Evolutionary conservation across 768 basidiomycete species (phyloP), one percentile per base, ranked within the genome.

Genomic region (Trametes gibbosa): DNA sequence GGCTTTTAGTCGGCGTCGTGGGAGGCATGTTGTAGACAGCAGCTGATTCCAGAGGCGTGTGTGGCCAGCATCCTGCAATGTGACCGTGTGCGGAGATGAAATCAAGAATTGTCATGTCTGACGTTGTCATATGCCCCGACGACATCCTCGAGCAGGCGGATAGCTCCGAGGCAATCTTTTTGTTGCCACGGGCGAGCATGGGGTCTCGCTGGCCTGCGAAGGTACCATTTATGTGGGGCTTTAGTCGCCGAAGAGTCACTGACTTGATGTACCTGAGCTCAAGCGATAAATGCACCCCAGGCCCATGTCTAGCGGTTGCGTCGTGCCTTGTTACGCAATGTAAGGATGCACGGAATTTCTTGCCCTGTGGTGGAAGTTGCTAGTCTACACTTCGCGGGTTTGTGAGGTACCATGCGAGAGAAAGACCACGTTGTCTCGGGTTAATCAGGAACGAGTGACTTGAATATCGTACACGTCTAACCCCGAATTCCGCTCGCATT

Each of bases 1-100:
- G 81, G 66, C 71, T 79, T 0, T 77, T 91, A 57, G 84, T 86
- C 40, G 76, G 79, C 63, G 69, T 88, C 25, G 81, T 90, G 24
- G 84, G 83, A 55, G 85, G 85, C 21, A 89, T 89, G 86, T 72
- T 91, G 42, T 90, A 64, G 40, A 21, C 19, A 27, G 27, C 45
- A 1, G 46, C n/a, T 4, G 13, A 13, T 23, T 34, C 39, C 19
- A 41, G 54, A 37, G 24, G 49, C 43, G 43, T 19, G 23, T 35
- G 24, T 48, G 39, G n/a, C 46, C 25, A 49, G 21, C 39, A 24
- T 24, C 24, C 19, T 35, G 16, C 46, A 41, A 45, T 46, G 56
- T 55, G 40, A 58, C 47, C n/a, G 17, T 14, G 6, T 39, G 45
- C 58, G 58, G 58, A 54, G 19, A 50, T 60, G 24, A 60, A 14